Base-by-base conservation (phyloP, 345 rosid genomes). In the Mercurialis annua region DNA sequence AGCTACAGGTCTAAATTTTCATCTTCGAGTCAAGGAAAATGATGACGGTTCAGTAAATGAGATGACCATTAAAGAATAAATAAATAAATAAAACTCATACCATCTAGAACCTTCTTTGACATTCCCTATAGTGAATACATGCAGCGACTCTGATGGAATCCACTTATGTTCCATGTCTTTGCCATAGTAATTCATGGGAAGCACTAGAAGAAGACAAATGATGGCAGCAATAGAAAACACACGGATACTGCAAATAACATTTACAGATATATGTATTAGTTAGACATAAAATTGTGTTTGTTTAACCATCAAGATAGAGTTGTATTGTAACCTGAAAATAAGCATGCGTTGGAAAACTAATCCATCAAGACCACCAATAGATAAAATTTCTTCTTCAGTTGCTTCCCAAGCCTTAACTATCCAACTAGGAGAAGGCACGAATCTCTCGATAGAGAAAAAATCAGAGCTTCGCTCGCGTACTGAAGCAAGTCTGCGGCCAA, bases 401-500 rank as follows among this genome's bases (percentile, higher is more conserved):
- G 96, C 76, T 75, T 79, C 85, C 98, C 98, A 94, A 26, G 98
- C 97, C 78, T 81, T 90, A 29, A 86, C 29, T 9, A 94, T 38
- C 99, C 99, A 94, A 78, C 96, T 81, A 0, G 99, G 91, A 42
- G 98, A 86, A 0, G 98, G 98, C 3, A 81, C 89, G 63, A 89
- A 91, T 73, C 98, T 88, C 57, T 89, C 87, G 21, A 89, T 76
- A 76, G 85, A 77, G 67, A 68, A 63, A 69, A 81, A 81, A 67
- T 83, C 86, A 27, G 17, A 47, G 38, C 66, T 77, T 56, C 71
- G 73, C 29, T 69, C 62, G 21, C 61, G 65, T 27, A 73, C 82
- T 0, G 69, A 50, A 65, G 86, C 80, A 59, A 84, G 81, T 85
- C 84, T 68, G 76, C 86, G 78, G 1, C 84, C 86, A 66, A 91